These are phyloP conservation scores for Pezicula rhizophila DNA, from an alignment of 2,329 filamentous ascomycete genomes.

Conservation along the genomic window DNA sequence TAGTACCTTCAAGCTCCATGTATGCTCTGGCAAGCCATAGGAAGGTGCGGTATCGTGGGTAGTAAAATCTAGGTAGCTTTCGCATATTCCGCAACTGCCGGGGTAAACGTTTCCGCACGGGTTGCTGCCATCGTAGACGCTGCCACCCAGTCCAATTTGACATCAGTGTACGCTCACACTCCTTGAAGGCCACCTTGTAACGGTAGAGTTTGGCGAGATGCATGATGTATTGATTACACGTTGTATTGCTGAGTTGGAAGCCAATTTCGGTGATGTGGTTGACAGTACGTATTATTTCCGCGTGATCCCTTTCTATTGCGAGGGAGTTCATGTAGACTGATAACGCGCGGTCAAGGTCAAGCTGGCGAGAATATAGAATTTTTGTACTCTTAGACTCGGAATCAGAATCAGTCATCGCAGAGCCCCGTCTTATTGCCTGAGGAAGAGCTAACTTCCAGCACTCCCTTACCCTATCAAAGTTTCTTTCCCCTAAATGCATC, in stretches of 20 bases:
- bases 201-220: conserved; percentile 55
- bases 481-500: conserved; percentile 50
- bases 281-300: conserved; percentile 43
- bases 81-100: conserved; percentile 15
- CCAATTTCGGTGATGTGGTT: conserved; percentile 49
- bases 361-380: conserved; percentile 26
- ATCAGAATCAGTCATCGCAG: conserved; percentile 17
- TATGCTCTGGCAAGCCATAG: conserved; percentile 23
- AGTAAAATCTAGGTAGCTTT: conserved; percentile 18
- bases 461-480: conserved; percentile 54
- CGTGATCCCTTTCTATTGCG: conserved; percentile 44
- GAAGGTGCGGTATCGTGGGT: conserved; percentile 24
- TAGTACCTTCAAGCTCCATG: conserved; percentile 20
- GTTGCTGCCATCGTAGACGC: conserved; percentile 14
- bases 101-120: conserved; percentile 20
- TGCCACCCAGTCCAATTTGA: conserved; percentile 71
- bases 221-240: conserved; percentile 76
- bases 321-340: conserved; percentile 44
- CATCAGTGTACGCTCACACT: conserved; percentile 76
- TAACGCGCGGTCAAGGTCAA: conserved; percentile 37
- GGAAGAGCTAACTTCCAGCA: conserved; percentile 61
- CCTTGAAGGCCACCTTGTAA: conserved; percentile 60
- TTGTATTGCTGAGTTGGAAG: conserved; percentile 67
- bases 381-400: conserved; percentile 1
- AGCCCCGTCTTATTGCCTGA: conserved; percentile 40